Conservation (phyloP, 192 early-diverging fungal genomes). For the Coemansia reversa region DNA sequence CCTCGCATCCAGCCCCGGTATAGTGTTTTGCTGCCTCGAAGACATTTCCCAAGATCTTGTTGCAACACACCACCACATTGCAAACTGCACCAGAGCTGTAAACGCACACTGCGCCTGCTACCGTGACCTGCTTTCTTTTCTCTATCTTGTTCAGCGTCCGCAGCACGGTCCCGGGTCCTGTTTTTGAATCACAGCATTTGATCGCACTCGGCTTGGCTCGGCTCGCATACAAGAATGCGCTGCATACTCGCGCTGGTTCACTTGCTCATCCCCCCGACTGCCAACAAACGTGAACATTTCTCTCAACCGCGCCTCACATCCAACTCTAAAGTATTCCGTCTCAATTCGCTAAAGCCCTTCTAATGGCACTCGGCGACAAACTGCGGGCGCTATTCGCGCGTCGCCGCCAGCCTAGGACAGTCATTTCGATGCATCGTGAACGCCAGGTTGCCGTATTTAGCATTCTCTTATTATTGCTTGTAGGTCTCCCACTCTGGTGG, state of each 20-base stretch:
- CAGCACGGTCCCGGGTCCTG: constrained; percentile 1
- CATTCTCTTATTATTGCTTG: constrained; percentile 27
- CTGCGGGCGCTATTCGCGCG: constrained; percentile 28
- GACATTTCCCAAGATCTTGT: neutral
- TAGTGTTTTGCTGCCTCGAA: constrained; percentile 1
- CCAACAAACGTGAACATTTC: neutral
- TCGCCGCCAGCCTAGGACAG: constrained; percentile 16
- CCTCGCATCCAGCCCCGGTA: constrained; percentile 11
- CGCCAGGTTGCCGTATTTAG: constrained; percentile 44
- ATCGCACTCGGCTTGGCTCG: constrained; percentile 6
- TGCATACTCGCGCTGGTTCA: neutral
- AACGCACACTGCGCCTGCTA: neutral
- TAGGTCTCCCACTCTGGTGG: constrained; percentile 56
- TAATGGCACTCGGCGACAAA: constrained; percentile 21
- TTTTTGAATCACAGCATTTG: neutral
- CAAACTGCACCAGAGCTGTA: neutral
- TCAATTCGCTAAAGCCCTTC: neutral
- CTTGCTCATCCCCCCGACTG: neutral
- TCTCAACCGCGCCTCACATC: neutral
- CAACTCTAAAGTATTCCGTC: neutral
- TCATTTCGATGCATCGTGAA: constrained; percentile 44
- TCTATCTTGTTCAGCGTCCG: neutral
- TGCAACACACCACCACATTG: neutral
- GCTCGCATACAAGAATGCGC: constrained; percentile 11
- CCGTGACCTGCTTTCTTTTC: neutral